These are phyloP conservation scores for Yarrowia hollandica DNA, from an alignment of 805 yeast genomes.

Conservation along the genomic window DNA sequence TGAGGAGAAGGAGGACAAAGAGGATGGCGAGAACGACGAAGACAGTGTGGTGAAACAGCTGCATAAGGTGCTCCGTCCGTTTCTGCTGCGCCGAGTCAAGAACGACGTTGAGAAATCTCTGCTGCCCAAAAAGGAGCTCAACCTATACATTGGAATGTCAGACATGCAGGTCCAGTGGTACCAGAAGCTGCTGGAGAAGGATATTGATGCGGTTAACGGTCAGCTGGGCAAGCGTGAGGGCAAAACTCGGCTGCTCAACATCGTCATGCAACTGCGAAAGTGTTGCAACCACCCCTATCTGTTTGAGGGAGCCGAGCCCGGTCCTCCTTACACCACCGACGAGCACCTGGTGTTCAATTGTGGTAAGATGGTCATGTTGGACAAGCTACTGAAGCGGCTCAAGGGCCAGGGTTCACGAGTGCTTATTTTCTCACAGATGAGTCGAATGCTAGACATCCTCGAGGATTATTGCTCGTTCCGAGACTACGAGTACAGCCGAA, in stretches of 20 bases:
- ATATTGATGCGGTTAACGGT: slow-evolving; percentile 94
- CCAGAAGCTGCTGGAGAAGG: slow-evolving; percentile 81
- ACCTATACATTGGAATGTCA: slow-evolving; percentile 90
- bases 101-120: slow-evolving; percentile 90
- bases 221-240: slow-evolving; percentile 85
- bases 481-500: slow-evolving; percentile 82
- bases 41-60: slow-evolving; percentile 84
- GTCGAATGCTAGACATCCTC: slow-evolving; percentile 79
- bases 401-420: slow-evolving; percentile 82
- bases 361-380: slow-evolving; percentile 87
- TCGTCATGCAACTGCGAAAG: slow-evolving; percentile 94
- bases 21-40: slow-evolving; percentile 49
- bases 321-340: slow-evolving; percentile 95
- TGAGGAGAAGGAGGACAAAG: slow-evolving; percentile 49
- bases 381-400: slow-evolving; percentile 72
- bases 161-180: slow-evolving; percentile 96
- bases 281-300: slow-evolving; percentile 97
- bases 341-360: slow-evolving; percentile 89
- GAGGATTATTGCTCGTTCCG: slow-evolving; percentile 90
- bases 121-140: slow-evolving; percentile 85
- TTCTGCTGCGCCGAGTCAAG: slow-evolving; percentile 83
- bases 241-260: slow-evolving; percentile 86
- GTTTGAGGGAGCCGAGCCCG: slow-evolving; percentile 99
- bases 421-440: slow-evolving; percentile 90
- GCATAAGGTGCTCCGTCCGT: slow-evolving; percentile 86